These are phyloP conservation scores for Fraxinus sp. DNA, from an alignment of 305 asterid species.

Conservation along the genomic window DNA sequence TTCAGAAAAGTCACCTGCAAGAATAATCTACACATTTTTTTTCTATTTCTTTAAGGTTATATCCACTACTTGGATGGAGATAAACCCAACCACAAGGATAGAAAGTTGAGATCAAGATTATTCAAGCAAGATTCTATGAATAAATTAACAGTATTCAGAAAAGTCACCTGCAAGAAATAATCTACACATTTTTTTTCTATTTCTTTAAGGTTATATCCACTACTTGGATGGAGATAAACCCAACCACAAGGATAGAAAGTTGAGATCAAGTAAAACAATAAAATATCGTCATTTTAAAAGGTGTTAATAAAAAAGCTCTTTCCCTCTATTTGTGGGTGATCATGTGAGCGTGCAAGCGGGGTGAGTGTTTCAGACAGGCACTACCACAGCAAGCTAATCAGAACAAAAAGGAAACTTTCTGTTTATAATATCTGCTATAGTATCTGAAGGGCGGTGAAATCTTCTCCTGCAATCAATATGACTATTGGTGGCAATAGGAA, in stretches of 20 bases:
- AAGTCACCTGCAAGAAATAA: constrained; percentile 20
- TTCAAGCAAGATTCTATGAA: constrained; percentile 21
- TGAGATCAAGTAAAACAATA: neutral
- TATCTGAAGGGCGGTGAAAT: neutral
- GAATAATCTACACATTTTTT: constrained; percentile 17
- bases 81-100: neutral
- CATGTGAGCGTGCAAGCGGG: neutral
- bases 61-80: neutral
- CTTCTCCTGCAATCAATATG: neutral
- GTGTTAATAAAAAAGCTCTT: neutral
- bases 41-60: neutral
- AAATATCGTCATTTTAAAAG: neutral
- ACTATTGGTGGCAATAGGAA: neutral
- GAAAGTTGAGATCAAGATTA: neutral
- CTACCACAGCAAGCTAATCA: neutral
- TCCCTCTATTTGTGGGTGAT: neutral
- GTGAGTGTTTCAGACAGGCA: neutral
- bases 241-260: neutral
- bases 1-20: constrained; percentile 23
- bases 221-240: neutral
- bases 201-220: neutral
- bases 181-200: constrained; percentile 10
- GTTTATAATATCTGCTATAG: neutral
- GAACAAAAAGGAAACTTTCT: neutral
- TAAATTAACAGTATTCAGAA: constrained; percentile 17